Evolutionary conservation across 2,329 filamentous ascomycete genomes (phyloP).

Genomic region (Pestalotiopsis fici): DNA sequence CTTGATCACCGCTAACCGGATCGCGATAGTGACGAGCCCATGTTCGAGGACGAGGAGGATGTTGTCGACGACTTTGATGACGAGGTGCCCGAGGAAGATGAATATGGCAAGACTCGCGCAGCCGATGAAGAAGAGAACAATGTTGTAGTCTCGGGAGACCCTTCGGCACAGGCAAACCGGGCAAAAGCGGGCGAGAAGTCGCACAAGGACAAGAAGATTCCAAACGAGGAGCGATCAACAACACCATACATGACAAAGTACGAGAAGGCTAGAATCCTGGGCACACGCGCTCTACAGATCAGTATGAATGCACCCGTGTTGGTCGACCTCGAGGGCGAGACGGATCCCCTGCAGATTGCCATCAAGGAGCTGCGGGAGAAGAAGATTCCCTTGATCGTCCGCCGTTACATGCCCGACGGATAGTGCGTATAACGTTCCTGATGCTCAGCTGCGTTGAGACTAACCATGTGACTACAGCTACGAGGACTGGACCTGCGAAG

Average conservation of each 20-base stretch:
- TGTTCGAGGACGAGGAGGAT: conserved; percentile 71
- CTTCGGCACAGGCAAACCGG: conserved; percentile 58
- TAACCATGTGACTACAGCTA: conserved; percentile 59
- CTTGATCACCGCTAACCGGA: conserved; percentile 22
- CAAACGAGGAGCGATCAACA: conserved; percentile 83
- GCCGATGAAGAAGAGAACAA: conserved; percentile 61
- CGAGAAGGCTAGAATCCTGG: conserved; percentile 89
- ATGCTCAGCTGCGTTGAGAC: neutral
- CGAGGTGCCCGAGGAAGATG: conserved; percentile 53
- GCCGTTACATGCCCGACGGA: conserved; percentile 94
- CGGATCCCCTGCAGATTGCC: conserved; percentile 94
- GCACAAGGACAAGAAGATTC: conserved; percentile 82
- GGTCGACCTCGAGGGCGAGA: conserved; percentile 96
- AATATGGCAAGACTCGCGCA: conserved; percentile 51
- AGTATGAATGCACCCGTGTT: conserved; percentile 98
- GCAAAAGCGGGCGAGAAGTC: conserved; percentile 55
- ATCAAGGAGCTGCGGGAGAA: conserved; percentile 97
- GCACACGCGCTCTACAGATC: conserved; percentile 92
- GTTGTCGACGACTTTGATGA: conserved; percentile 58
- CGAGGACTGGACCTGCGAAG: conserved; percentile 99
- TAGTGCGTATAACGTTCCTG: conserved; percentile 62
- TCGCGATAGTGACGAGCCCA: conserved; percentile 65
- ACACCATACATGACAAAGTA: conserved; percentile 99
- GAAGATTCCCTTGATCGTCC: conserved; percentile 95
- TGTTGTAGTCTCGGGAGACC: conserved; percentile 62